Base-by-base conservation (phyloP, 2,329 filamentous ascomycete species). In the Colletotrichum cordylinicola region DNA sequence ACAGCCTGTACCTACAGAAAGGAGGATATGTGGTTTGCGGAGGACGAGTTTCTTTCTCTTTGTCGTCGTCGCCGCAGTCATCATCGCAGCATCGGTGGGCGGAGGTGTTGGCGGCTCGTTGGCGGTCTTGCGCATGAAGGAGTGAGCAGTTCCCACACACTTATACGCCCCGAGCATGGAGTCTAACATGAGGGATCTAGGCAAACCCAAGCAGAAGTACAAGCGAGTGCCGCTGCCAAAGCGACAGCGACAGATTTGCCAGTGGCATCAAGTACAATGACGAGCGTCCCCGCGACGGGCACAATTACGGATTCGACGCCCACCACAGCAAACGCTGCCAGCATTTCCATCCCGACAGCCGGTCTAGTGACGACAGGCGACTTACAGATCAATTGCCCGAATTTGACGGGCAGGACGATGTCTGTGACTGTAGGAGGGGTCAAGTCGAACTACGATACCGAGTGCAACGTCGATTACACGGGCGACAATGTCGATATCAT, bases 341-440 rank as follows among this genome's bases (percentile, higher is more conserved):
- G 31, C 18, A 37, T 69, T 33, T 61, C 58, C 12, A 61, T 29
- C 18, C 39, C 27, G 12, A 52, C 65, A 8, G 16, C 55, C 31
- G 21, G 58, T 12, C 58, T 21, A 9, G 27, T 60, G 27, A 66
- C 52, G 2, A 31, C 60, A 4, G 75, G 72, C 21, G 16, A 35
- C 29, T 12, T 75, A n/a, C 55, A 68, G 15, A 67, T 77, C 55
- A 64, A 77, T 52, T 75, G 75, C 67, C 75, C 72, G 9, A 62
- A 39, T 33, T 37, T 75, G 15, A 27, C 66, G 37, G 62, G 48
- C 52, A 60, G 27, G n/a, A 72, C 72, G 15, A 48, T 35, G 3
- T 48, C 56, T 4, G 62, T 77, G n/a, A 39, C 31, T 8, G 72
- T 65, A 5, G 75, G 43, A 43, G 21, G 24, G 6, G 15, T 56